Evolutionary conservation across 208 protist species (phyloP), one percentile per base, ranked within the genome.

Genomic region (Wallacemonas sp.): DNA sequence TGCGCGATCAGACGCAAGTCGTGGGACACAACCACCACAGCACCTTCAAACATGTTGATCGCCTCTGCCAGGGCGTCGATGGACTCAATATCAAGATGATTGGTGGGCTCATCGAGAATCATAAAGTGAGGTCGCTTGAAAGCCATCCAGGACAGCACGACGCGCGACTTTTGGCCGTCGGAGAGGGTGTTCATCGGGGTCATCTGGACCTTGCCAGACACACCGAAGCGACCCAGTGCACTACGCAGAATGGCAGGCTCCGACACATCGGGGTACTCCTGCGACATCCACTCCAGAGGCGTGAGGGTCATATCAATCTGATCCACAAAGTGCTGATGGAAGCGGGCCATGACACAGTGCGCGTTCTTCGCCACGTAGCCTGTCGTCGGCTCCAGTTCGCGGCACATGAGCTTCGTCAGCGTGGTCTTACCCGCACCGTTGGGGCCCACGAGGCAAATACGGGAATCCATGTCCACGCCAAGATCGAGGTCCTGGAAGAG

Each of bases 341-440:
- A 99, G 51, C 86, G 85, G 24, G 88, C 97, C 70, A 99, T 93
- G 30, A 94, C 86, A 68, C 94, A 91, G 79, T 97, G 94, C 27
- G 88, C 84, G 68, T 97, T 96, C 75, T 94, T 94, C 11, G 88
- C 70, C n/a, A 98, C 83, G 66, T 96, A 96, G 47, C 93, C 93
- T 1, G 71, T 66, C 0, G 93, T 93, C 36, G 90, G 89, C 64
- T 96, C 84, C 34, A 98, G 74, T 63, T 98, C 95, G 51, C 94
- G 91, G 77, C 84, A 93, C 90, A 97, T 93, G 28, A 99, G 84
- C 74, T 98, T 98, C 45, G 97, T 95, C 51, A 99, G 78, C 5
- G 97, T 99, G 15, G 94, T 97, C 78, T 99, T 99, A 34, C 97
- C 97, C 12, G 96, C 94, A 68, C 98, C 98, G 80, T 99, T 99